Conservation (phyloP, 1,284 basidiomycete species). For the Papiliotrema laurentii region DNA sequence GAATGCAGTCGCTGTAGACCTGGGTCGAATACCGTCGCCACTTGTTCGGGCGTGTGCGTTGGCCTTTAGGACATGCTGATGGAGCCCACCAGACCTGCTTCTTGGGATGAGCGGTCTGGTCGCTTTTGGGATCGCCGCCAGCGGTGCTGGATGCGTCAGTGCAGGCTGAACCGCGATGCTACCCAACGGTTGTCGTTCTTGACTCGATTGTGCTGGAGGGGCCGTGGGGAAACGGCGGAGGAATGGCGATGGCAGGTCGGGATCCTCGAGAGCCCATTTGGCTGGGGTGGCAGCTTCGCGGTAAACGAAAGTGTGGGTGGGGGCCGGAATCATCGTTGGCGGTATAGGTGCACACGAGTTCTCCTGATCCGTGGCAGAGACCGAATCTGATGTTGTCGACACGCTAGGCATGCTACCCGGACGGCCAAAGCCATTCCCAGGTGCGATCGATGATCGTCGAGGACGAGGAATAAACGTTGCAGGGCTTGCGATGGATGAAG, state of each 20-base stretch:
- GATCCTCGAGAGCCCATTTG: slow-evolving; percentile 40
- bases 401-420: background rate
- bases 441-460: slow-evolving; percentile 21
- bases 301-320: slow-evolving; percentile 24
- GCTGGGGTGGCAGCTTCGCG: slow-evolving; percentile 41
- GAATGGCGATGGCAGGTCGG: slow-evolving; percentile 41
- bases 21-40: slow-evolving; percentile 7
- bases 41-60: slow-evolving; percentile 26
- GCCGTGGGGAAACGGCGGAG: slow-evolving; percentile 20
- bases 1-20: background rate
- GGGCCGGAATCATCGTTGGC: slow-evolving; percentile 34
- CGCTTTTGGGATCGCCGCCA: background rate
- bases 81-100: slow-evolving; percentile 26
- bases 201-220: background rate
- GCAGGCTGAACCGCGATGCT: slow-evolving; percentile 11
- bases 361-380: too few species aligned
- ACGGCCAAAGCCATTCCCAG: slow-evolving; percentile 3
- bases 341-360: slow-evolving; percentile 9
- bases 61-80: slow-evolving; percentile 28
- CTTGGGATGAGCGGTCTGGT: slow-evolving; percentile 13
- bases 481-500: slow-evolving; percentile 22
- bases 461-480: slow-evolving; percentile 24
- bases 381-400: slow-evolving; percentile 2
- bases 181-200: slow-evolving; percentile 14
- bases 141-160: background rate